These are phyloP conservation scores for Cadophora gregata DNA, from an alignment of 2,329 filamentous ascomycete genomes.

Conservation along the genomic window DNA sequence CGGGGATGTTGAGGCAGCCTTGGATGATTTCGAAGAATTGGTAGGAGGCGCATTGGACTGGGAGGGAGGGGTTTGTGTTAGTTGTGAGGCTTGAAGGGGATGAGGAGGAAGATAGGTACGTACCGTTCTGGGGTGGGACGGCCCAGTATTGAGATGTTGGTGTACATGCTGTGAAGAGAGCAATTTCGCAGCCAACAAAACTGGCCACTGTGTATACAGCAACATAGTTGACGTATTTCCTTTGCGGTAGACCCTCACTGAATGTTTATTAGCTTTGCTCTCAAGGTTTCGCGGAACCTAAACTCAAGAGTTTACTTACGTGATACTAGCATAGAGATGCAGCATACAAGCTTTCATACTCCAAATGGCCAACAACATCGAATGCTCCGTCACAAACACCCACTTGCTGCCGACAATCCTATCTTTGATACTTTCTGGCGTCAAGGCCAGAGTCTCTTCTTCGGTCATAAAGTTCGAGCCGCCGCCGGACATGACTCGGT, in stretches of 20 bases:
- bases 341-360: constrained; percentile 52
- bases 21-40: constrained; percentile 54
- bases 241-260: constrained; percentile 9
- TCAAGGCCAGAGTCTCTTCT: constrained; percentile 49
- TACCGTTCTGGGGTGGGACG: constrained; percentile 50
- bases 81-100: not conserved
- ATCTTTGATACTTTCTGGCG: constrained; percentile 45
- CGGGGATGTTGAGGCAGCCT: constrained; percentile 55
- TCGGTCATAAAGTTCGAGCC: constrained; percentile 54
- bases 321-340: constrained; percentile 46
- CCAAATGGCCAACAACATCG: constrained; percentile 55
- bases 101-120: constrained; percentile 12
- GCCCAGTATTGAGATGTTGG: constrained; percentile 56
- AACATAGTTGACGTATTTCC: constrained; percentile 41
- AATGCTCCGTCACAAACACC: constrained; percentile 55
- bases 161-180: constrained; percentile 54
- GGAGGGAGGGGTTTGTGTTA: not conserved
- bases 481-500: constrained; percentile 51
- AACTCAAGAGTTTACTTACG: constrained; percentile 13
- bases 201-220: constrained; percentile 49
- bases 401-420: constrained; percentile 53
- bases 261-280: not conserved
- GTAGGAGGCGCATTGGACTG: constrained; percentile 54
- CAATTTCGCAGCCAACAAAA: constrained; percentile 51
- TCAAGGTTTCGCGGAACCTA: too few species aligned